Base-by-base conservation (phyloP, 148 eudicot species). In the Suaeda aralocaspica region DNA sequence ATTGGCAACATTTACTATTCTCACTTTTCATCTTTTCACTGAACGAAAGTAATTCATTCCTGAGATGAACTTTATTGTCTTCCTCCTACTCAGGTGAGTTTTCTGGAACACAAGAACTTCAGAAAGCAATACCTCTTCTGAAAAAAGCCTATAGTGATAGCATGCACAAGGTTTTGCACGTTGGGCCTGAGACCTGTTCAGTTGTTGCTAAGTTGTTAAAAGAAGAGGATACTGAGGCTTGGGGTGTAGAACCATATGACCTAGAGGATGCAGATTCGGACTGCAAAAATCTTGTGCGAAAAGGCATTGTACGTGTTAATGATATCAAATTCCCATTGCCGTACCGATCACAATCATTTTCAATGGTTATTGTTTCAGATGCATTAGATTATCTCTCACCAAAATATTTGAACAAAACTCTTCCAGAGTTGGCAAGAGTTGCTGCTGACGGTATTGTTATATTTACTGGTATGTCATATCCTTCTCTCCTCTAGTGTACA, bases 231-330 rank as follows among this genome's bases (percentile, higher is more conserved):
- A 87, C 85, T 22, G 98, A 90, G 84, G 95, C 92, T 62, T 93
- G 98, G 98, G 98, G 98, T n/a, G 80, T 93, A 41, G 95, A 93
- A 68, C 98, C 98, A 19, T 93, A 93, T 78, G 96, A 93, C 51
- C 73, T 93, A 45, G 98, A 93, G 67, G 99, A 91, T 62, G 79
- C 78, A 39, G 96, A 86, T 86, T 71, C 72, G 49, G 84, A 63
- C 76, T 94, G 99, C 85, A 89, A 81, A 77, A 77, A 78, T 79
- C 97, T 94, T 53, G 88, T 94, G 69, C 86, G 76, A 46, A 90
- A 84, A 82, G 99, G 93, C 79, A 75, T 94, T 73, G 97, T 94
- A 26, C 92, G 97, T 51, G 89, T 87, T 70, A 92, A 96, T 73
- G 98, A 93, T 82, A 87, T 93, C 76, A 93, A 93, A 76, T 94